A percentile compares a stretch with the other conserved stretches of the same genome.
phyloP scores from a whole-genome alignment of 2,329 filamentous ascomycete genomes.

The Penicillium sp. region DNA sequence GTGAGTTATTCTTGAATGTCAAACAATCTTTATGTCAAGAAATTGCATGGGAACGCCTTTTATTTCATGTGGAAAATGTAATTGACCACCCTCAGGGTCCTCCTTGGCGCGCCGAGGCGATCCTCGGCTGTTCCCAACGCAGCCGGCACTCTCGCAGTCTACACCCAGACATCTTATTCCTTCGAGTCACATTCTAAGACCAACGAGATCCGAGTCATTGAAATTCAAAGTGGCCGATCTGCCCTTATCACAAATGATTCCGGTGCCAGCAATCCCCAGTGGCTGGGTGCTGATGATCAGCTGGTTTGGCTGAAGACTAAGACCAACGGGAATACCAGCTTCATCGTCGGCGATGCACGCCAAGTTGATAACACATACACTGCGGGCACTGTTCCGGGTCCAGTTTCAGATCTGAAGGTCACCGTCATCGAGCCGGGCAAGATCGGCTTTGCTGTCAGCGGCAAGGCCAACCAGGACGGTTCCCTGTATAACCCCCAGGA shows the following conservation, averaged over 20 bases:
- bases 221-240: slow-evolving; percentile 43
- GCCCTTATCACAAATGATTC: slow-evolving; percentile 46
- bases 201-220: slow-evolving; percentile 48
- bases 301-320: slow-evolving; percentile 50
- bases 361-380: slow-evolving; percentile 44
- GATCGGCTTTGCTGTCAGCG: slow-evolving; percentile 49
- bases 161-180: slow-evolving; percentile 52
- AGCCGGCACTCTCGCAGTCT: slow-evolving; percentile 48
- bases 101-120: slow-evolving; percentile 49
- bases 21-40: neutral
- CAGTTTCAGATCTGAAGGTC: slow-evolving; percentile 49
- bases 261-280: slow-evolving; percentile 48
- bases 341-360: slow-evolving; percentile 46
- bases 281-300: slow-evolving; percentile 46
- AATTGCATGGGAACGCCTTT: neutral
- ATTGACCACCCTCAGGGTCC: slow-evolving; percentile 35
- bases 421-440: slow-evolving; percentile 43
- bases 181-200: slow-evolving; percentile 51
- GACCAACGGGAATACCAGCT: slow-evolving; percentile 48
- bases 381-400: slow-evolving; percentile 48
- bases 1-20: slow-evolving; percentile 27
- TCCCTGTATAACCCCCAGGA: slow-evolving; percentile 53
- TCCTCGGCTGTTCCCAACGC: slow-evolving; percentile 48
- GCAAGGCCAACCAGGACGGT: slow-evolving; percentile 49
- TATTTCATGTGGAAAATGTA: neutral